Conservation (phyloP, 768 basidiomycete genomes). For the Boletus reticuloceps region DNA sequence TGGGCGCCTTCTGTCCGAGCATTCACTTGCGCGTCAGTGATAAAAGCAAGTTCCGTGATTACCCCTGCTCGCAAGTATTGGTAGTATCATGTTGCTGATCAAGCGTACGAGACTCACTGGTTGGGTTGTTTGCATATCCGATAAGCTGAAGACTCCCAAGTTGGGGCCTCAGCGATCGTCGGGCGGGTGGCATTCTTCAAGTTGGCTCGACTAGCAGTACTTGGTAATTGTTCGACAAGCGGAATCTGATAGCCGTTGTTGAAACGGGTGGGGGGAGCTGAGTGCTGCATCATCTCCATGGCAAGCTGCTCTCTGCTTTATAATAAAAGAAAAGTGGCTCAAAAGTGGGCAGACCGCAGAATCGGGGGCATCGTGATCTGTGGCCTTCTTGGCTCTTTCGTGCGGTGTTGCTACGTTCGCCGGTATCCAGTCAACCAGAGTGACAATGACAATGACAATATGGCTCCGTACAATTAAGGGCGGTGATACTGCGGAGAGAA, state of each 20-base stretch:
- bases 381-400: neutral
- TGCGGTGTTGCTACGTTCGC: neutral
- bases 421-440: conserved; percentile 5
- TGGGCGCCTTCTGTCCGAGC: neutral
- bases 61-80: conserved; percentile 16
- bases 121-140: conserved; percentile 23
- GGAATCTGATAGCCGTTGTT: neutral
- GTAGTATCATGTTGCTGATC: neutral
- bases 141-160: conserved; percentile 21
- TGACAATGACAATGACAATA: conserved; percentile 14
- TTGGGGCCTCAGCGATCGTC: conserved; percentile 9
- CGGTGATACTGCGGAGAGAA: conserved; percentile 1
- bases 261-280: neutral
- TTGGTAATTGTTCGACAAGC: neutral
- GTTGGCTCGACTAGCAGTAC: neutral
- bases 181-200: conserved; percentile 20
- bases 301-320: conserved; percentile 4
- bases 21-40: conserved; percentile 11
- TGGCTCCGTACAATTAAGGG: neutral
- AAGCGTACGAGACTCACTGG: conserved; percentile 14
- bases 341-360: neutral
- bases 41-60: conserved; percentile 26
- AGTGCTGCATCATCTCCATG: neutral
- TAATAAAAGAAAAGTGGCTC: conserved; percentile 1
- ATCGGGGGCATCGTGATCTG: neutral